Evolutionary conservation across 2,329 filamentous ascomycete species (phyloP).

Genomic region (Fusarium haematococcum): DNA sequence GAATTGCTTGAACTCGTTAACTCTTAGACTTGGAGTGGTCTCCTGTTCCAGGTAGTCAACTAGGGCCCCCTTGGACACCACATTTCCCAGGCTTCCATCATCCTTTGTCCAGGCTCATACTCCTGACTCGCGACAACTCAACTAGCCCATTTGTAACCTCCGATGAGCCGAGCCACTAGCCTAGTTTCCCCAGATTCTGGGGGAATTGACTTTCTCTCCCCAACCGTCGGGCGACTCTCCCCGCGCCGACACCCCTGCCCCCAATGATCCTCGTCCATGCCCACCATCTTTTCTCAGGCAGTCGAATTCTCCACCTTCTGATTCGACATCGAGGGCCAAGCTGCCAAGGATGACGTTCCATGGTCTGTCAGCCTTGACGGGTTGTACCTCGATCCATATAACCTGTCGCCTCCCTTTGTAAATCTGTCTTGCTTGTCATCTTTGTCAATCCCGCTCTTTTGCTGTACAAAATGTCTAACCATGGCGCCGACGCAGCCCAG

Average conservation of each 20-base stretch:
- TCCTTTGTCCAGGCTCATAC: background rate
- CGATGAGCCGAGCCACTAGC: background rate
- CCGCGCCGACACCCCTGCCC: background rate
- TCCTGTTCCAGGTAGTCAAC: background rate
- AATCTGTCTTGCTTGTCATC: background rate
- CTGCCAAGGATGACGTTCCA: constrained; percentile 2
- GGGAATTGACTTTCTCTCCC: background rate
- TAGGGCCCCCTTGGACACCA: background rate
- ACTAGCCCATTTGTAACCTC: background rate
- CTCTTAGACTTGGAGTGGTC: background rate
- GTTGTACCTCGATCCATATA: background rate
- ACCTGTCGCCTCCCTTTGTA: background rate
- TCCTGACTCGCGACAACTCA: background rate
- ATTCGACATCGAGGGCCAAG: constrained; percentile 14
- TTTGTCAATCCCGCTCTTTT: background rate
- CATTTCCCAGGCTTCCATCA: background rate
- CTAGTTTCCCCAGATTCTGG: background rate
- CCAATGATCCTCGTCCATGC: background rate
- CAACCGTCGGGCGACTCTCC: background rate
- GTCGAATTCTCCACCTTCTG: constrained; percentile 19
- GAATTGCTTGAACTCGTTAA: background rate
- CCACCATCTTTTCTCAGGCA: constrained; percentile 16
- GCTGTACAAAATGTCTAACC: constrained; percentile 3
- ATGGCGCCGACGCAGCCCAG: constrained; percentile 21
- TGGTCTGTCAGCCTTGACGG: background rate